Percentiles rank a stretch among this genome's conserved stretches.
phyloP scores from a whole-genome alignment of 805 yeast species.

The Saccharomycopsis microspora region DNA sequence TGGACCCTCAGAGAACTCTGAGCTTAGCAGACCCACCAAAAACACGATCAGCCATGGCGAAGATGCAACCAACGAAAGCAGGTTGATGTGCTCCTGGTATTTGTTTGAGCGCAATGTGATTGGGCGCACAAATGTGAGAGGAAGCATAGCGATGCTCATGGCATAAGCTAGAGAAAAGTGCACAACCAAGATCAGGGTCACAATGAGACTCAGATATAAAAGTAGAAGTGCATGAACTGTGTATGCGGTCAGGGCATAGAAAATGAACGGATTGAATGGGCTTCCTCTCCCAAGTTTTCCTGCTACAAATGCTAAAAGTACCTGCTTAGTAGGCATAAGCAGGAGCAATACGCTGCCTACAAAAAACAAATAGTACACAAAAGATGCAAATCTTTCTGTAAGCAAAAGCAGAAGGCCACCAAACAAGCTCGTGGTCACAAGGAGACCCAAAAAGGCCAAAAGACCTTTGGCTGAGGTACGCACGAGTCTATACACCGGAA shows the following conservation, averaged over 20 bases:
- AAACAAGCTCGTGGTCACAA: constrained; percentile 17
- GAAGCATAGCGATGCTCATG: constrained; percentile 62
- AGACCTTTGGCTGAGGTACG: constrained; percentile 22
- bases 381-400: constrained; percentile 25
- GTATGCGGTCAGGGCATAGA: constrained; percentile 11
- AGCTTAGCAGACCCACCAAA: constrained; percentile 20
- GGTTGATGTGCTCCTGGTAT: constrained; percentile 16
- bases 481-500: constrained; percentile 22
- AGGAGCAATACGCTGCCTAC: constrained; percentile 57
- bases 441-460: constrained; percentile 22
- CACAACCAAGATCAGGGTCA: constrained; percentile 65
- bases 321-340: constrained; percentile 13
- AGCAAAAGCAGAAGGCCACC: constrained; percentile 20
- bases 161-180: constrained; percentile 74
- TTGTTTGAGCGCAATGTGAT: constrained; percentile 6
- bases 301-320: constrained; percentile 7
- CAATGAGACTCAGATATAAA: constrained; percentile 51
- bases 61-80: constrained; percentile 21
- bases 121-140: constrained; percentile 47
- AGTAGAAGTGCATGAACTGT: constrained; percentile 34
- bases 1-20: constrained; percentile 13
- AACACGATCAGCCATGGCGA: constrained; percentile 23
- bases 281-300: background rate
- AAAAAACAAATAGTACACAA: constrained; percentile 54
- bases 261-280: constrained; percentile 11